These are phyloP conservation scores for Xylogone sp. DNA, from an alignment of 2,329 filamentous ascomycete species.

Conservation along the genomic window DNA sequence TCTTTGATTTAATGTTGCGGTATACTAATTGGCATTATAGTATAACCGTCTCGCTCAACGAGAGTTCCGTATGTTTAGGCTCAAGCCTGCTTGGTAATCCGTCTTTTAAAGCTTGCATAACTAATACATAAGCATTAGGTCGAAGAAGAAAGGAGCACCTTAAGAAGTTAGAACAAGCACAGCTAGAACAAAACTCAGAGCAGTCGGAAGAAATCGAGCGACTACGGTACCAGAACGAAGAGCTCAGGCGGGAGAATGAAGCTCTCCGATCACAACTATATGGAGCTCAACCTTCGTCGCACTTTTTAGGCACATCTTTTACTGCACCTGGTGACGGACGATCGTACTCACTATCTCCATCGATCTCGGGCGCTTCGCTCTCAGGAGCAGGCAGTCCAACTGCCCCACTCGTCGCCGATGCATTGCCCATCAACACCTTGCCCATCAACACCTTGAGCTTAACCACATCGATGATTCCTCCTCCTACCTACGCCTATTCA, in stretches of 20 bases:
- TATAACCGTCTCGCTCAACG: constrained; percentile 39
- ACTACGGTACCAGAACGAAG: constrained; percentile 35
- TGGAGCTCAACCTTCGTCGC: constrained; percentile 27
- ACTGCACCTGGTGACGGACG: constrained; percentile 18
- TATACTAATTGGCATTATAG: constrained; percentile 12
- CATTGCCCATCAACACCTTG: constrained; percentile 27
- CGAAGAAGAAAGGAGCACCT: constrained; percentile 40
- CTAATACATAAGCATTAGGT: constrained; percentile 26
- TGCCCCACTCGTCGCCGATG: constrained; percentile 22
- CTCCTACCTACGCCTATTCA: constrained; percentile 26
- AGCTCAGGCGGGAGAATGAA: constrained; percentile 37
- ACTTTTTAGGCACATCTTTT: constrained; percentile 8
- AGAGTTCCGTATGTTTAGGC: constrained; percentile 35
- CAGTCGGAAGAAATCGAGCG: constrained; percentile 38
- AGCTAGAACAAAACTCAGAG: constrained; percentile 33
- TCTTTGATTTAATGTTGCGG: background rate
- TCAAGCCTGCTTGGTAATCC: background rate
- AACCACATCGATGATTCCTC: constrained; percentile 26
- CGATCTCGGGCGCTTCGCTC: constrained; percentile 26
- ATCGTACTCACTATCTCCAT: constrained; percentile 29
- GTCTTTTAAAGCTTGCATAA: constrained; percentile 1
- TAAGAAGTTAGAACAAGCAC: constrained; percentile 37
- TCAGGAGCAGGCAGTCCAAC: constrained; percentile 27
- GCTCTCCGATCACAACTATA: constrained; percentile 31
- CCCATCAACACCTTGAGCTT: constrained; percentile 26